Evolutionary conservation across 2,329 filamentous ascomycete genomes (phyloP), one percentile per base, ranked within the genome.

Genomic region (Neoarthrinium moseri): DNA sequence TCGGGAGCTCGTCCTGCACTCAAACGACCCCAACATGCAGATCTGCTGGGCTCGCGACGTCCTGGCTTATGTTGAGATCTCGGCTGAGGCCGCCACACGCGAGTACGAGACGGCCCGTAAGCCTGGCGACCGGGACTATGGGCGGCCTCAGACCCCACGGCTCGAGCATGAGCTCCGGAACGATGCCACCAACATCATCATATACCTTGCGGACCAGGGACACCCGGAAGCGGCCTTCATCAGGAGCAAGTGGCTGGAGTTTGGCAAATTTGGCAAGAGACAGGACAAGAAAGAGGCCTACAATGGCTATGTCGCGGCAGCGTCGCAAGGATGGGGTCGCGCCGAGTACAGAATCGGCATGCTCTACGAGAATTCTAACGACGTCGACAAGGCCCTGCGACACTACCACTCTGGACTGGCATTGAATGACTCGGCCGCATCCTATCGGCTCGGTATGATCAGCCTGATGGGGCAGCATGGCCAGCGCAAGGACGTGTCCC

Each of bases 261-360:
- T 97, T 75, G 94, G 94, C 56, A 95, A 96, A 63, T 97, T 96
- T 62, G 91, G 90, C 30, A 84, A 86, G 66, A 83, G 91, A 22
- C 77, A 91, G 49, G 94, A 99, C 73, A 96, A 95, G 72, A 91
- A 92, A 60, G 92, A 96, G 69, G 92, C 94, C 6, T 97, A 95
- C 64, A 72, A 84, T 50, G 88, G 87, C 58, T 99, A 97, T 69
- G 83, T 84, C 51, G 78, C 86, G 58, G 89, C 94, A n/a, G 87
- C 90, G 23, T 87, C 91, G 57, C 84, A 89, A 57, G 90, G 90
- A 47, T 95, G 91, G 69, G 83, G 86, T 18, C 80, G 94, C 56
- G 91, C 94, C 17, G 90, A 97, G 66, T 99, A 99, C 67, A 84
- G 94, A 37, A 95, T 99, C 71, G 94, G 94, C 51, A 99, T 97